Conservation (phyloP, 2,329 filamentous ascomycete genomes). For the Cladophialophora carrionii region DNA sequence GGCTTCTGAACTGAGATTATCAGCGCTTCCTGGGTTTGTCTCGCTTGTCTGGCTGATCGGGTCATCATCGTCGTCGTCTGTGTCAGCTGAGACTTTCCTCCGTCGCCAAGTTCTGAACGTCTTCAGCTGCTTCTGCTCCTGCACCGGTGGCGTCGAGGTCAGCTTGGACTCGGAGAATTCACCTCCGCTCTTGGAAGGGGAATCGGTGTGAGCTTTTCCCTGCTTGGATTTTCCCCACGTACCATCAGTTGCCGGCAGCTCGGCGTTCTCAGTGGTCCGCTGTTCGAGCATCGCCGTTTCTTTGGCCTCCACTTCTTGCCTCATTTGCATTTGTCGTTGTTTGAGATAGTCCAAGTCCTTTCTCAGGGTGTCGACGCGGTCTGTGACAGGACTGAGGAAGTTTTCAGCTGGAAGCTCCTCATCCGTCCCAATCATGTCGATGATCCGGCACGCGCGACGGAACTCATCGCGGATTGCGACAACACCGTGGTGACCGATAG, state of each 20-base stretch:
- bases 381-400: conserved; percentile 38
- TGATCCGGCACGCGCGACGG: conserved; percentile 73
- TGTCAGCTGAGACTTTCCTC: conserved; percentile 29
- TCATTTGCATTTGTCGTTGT: conserved; percentile 33
- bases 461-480: conserved; percentile 84
- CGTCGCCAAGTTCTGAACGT: conserved; percentile 20
- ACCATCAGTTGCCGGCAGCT: conserved; percentile 29
- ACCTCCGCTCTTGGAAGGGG: conserved; percentile 7
- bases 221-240: conserved; percentile 31
- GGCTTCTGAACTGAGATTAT: background rate
- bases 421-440: conserved; percentile 30
- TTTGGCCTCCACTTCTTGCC: conserved; percentile 32
- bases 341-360: conserved; percentile 36
- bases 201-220: conserved; percentile 16
- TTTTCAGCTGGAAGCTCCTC: conserved; percentile 41
- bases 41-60: background rate
- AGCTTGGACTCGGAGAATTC: conserved; percentile 24
- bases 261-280: conserved; percentile 16
- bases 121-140: conserved; percentile 25
- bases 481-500: conserved; percentile 80
- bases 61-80: conserved; percentile 29
- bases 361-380: conserved; percentile 36
- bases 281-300: conserved; percentile 30
- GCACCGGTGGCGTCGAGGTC: conserved; percentile 32
- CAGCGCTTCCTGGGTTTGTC: background rate